Evolutionary conservation across 345 rosid species (phyloP).

Genomic region (Brassica napus): Da-Ae NC_063435.1:28488501-28489000

Average conservation of each 20-base stretch:
- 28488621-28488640: conserved; percentile 57
- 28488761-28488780: background rate
- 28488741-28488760: conserved; percentile 9
- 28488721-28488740: conserved; percentile 14
- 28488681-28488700: conserved; percentile 36
- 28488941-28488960: background rate
- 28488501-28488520: conserved; percentile 52
- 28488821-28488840: background rate
- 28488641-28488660: conserved; percentile 50
- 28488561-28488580: conserved; percentile 55
- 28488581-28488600: conserved; percentile 42
- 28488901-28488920: background rate
- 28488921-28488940: background rate
- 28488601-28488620: conserved; percentile 55
- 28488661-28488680: conserved; percentile 29
- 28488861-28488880: conserved; percentile 29
- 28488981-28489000: background rate
- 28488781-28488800: conserved; percentile 10
- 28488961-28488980: background rate
- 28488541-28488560: conserved; percentile 43
- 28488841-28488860: conserved; percentile 15
- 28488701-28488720: conserved; percentile 31
- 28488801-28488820: background rate
- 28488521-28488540: conserved; percentile 45
- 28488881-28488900: conserved; percentile 38